Evolutionary conservation across 768 basidiomycete genomes (phyloP).

Genomic region (Boletus reticuloceps): DNA sequence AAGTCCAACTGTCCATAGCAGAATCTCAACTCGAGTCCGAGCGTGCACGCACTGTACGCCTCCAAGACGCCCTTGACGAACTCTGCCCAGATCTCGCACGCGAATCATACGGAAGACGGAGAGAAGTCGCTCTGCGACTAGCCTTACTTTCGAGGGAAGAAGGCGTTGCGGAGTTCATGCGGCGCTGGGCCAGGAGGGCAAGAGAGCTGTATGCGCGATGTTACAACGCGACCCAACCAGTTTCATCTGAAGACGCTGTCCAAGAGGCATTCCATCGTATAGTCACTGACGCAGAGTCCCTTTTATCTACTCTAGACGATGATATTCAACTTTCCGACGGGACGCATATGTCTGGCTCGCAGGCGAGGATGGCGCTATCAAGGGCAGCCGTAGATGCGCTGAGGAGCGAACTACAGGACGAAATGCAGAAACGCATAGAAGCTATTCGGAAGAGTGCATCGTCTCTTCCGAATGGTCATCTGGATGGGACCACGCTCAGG

Average conservation of each 20-base stretch:
- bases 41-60: conserved; percentile 40
- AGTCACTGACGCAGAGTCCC: conserved; percentile 34
- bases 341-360: conserved; percentile 38
- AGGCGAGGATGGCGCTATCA: conserved; percentile 51
- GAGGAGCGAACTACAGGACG: conserved; percentile 55
- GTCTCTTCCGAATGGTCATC: neutral
- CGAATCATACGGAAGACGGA: conserved; percentile 68
- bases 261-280: conserved; percentile 30
- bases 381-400: conserved; percentile 50
- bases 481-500: neutral
- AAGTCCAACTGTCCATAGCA: conserved; percentile 45
- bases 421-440: conserved; percentile 49
- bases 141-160: conserved; percentile 66
- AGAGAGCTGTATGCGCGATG: conserved; percentile 40
- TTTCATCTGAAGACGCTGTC: conserved; percentile 17
- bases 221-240: conserved; percentile 1
- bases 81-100: conserved; percentile 67
- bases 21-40: conserved; percentile 45
- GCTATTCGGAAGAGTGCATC: conserved; percentile 10
- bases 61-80: conserved; percentile 66
- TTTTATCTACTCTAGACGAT: conserved; percentile 36
- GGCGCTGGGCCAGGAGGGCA: conserved; percentile 53
- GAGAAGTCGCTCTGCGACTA: conserved; percentile 67
- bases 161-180: conserved; percentile 48
- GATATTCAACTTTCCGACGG: conserved; percentile 23